Conservation (phyloP, 441 rosid species). For the Theobroma grandiflorum region DNA sequence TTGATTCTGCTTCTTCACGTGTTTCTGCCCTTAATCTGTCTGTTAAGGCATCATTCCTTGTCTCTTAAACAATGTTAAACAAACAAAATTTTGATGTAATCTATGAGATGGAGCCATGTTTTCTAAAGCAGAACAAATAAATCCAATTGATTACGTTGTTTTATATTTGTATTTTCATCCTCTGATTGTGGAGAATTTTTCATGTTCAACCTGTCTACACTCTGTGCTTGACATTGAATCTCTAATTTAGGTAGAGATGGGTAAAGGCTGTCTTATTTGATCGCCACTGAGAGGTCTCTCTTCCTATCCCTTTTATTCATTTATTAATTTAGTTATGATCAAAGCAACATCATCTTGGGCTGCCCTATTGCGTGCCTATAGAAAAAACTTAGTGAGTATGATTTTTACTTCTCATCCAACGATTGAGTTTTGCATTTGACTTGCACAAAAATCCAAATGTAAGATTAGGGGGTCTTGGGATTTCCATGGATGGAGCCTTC, state of each 20-base stretch:
- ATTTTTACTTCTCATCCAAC: no score
- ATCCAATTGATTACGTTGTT: background rate
- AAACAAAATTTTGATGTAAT: background rate
- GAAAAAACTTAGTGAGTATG: no score
- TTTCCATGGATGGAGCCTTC: background rate
- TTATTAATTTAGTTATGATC: no score
- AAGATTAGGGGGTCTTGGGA: background rate
- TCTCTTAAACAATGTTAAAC: no score
- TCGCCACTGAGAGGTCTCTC: background rate
- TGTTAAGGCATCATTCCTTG: background rate
- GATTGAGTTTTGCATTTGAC: background rate
- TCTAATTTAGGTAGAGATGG: background rate
- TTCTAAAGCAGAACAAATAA: conserved; percentile 1
- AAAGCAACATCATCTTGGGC: no score
- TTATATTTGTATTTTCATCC: background rate
- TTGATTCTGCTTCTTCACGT: conserved; percentile 16
- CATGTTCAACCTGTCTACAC: background rate
- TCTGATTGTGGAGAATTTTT: background rate
- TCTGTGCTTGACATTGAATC: background rate
- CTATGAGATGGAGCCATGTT: background rate
- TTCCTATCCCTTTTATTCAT: no score
- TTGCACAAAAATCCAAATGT: background rate
- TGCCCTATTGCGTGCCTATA: no score
- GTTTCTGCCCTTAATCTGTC: background rate
- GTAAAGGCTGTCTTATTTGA: background rate